These are phyloP conservation scores for Olyra latifolia DNA, from an alignment of 176 grass and related monocot genomes.

Conservation along the genomic window DNA sequence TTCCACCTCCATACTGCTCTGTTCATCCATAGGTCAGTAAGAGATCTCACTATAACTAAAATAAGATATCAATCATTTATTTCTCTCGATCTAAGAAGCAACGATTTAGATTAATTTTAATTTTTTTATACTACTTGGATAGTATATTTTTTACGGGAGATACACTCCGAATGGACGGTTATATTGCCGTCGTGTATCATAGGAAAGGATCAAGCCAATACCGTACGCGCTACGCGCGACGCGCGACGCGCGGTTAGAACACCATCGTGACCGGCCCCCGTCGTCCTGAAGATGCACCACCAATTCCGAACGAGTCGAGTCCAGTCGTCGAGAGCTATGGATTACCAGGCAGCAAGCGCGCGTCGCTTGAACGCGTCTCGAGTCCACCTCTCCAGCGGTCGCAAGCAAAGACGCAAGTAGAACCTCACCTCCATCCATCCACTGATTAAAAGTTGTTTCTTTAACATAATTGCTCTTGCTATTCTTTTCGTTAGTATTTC, in stretches of 20 bases:
- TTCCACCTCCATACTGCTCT: too few species aligned
- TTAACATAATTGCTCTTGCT: neutral
- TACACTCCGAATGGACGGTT: too few species aligned
- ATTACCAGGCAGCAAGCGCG: neutral
- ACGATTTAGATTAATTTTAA: too few species aligned
- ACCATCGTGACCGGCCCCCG: neutral
- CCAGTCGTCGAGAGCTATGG: neutral
- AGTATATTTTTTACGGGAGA: too few species aligned
- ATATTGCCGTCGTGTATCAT: too few species aligned
- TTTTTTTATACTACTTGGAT: too few species aligned
- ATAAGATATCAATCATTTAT: too few species aligned
- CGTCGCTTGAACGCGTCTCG: slow-evolving; percentile 24
- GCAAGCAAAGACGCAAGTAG: neutral
- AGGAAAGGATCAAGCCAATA: too few species aligned
- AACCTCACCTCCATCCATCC: neutral
- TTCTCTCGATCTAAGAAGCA: too few species aligned
- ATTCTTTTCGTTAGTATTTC: neutral
- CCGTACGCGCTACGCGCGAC: too few species aligned
- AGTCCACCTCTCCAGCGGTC: neutral
- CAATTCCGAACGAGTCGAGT: neutral
- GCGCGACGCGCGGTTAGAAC: neutral
- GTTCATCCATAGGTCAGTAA: too few species aligned
- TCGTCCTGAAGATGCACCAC: neutral
- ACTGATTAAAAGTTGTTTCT: neutral
- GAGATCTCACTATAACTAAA: too few species aligned